Percentiles rank a stretch among this genome's conserved stretches.
phyloP scores from a whole-genome alignment of 1,139 yeast species.

The Suhomyces kunorum region DNA sequence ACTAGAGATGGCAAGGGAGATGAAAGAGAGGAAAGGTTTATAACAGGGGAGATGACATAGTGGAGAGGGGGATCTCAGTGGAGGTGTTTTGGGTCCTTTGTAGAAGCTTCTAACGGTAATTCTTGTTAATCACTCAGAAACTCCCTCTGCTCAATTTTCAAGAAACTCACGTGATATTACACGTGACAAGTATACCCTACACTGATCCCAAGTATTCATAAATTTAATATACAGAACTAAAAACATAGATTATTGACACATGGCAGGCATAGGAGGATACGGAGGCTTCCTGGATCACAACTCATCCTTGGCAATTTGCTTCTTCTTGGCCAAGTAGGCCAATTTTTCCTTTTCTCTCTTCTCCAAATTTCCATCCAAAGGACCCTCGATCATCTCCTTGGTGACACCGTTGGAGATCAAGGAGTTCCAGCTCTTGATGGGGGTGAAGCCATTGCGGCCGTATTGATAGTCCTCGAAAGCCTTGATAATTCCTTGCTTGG shows the following conservation, averaged over 20 bases:
- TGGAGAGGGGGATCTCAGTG: too few species aligned
- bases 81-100: too few species aligned
- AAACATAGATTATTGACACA: neutral
- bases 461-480: slow-evolving; percentile 72
- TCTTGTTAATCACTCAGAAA: too few species aligned
- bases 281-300: slow-evolving; percentile 1
- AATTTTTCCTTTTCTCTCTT: slow-evolving; percentile 33
- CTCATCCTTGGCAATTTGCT: slow-evolving; percentile 2
- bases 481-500: slow-evolving; percentile 54
- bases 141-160: too few species aligned
- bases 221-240: neutral
- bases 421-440: slow-evolving; percentile 66
- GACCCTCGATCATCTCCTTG: slow-evolving; percentile 44
- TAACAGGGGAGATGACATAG: too few species aligned
- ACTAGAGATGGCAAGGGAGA: too few species aligned
- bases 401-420: slow-evolving; percentile 65
- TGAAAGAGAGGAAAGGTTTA: too few species aligned
- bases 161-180: too few species aligned
- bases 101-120: too few species aligned
- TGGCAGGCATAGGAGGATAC: neutral
- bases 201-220: neutral
- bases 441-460: slow-evolving; percentile 73
- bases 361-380: slow-evolving; percentile 38
- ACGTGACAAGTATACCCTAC: neutral
- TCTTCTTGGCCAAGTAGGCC: slow-evolving; percentile 24